phyloP scores from a whole-genome alignment of 176 grass and related monocot species.

The Leersia perrieri region DNA sequence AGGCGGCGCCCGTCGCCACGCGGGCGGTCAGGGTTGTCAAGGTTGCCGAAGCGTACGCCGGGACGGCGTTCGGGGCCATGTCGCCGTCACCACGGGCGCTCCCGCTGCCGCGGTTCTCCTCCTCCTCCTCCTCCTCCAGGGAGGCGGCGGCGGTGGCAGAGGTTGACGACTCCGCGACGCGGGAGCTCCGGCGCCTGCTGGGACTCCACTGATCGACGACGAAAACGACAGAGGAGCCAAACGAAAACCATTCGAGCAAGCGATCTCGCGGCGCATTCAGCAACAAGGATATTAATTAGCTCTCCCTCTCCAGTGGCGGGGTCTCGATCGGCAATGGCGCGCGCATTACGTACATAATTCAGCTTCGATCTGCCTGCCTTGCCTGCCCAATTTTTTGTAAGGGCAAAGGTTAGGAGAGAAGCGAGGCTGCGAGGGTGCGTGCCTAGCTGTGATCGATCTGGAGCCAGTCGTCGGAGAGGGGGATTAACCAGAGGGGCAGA shows the following conservation, averaged over 20 bases:
- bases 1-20: neutral
- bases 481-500: neutral
- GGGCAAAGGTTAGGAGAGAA: neutral
- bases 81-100: conserved; percentile 59
- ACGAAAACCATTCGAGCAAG: neutral
- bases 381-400: conserved; percentile 32
- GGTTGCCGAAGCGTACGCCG: conserved; percentile 39
- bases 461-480: neutral
- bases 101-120: conserved; percentile 50
- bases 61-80: conserved; percentile 36
- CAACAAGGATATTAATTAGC: conserved; percentile 9
- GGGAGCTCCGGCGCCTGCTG: conserved; percentile 60
- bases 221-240: neutral
- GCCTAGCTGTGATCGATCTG: no score
- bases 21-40: conserved; percentile 14
- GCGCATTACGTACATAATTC: neutral
- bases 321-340: neutral
- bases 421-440: neutral
- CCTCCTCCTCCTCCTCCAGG: neutral
- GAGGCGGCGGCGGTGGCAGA: neutral
- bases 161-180: conserved; percentile 47
- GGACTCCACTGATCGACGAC: conserved; percentile 34
- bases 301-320: neutral
- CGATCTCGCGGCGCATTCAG: conserved; percentile 1
- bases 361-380: neutral